Evolutionary conservation across 2,329 filamentous ascomycete genomes (phyloP), one percentile per base, ranked within the genome.

Genomic region (Diplocarpon mali): DNA sequence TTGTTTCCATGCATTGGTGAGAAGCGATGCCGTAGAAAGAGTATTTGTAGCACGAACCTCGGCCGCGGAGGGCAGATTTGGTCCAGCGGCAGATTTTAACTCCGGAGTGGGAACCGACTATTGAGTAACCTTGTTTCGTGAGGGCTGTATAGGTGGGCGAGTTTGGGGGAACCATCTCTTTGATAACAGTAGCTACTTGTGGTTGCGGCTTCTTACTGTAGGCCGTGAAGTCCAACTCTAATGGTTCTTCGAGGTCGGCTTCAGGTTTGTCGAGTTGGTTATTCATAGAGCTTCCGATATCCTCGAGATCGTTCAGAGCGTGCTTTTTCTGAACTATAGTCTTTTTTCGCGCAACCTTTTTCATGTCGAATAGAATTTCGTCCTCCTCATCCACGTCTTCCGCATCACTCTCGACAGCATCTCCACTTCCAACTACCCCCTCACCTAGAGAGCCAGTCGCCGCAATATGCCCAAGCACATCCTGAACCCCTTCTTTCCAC

Each of bases 61-160:
- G 82, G 11, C 90, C 90, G 32, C 90, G 85, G 1, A 96, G 78
- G 9, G 90, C 90, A 1, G 89, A 95, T 66, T 98, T 98, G 9
- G 92, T 96, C 90, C 90, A 98, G 28, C 92, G 85, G 62, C 90
- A 98, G 57, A 95, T 95, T 66, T 96, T 96, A 53, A 96, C 90
- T 27, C 90, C 90, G 0, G 87, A 94, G 66, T 96, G 92, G 0
- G 86, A 90, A 42, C 92, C 92, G 31, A 98, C 84, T 47, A 96
- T 95, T 1, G 85, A 82, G 63, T 96, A 96, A 20, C 90, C 90
- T 70, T 98, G 90, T 63, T 96, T 98, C 1, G 90, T 96, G 35
- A 96, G 75, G 14, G 90, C 77, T 11, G 79, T 73, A 59, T 94
- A 88, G 0, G 92, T 96, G 0, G 92, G 90, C 1, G 90, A 95